These are phyloP conservation scores for Gaeumannomyces sp. DNA, from an alignment of 2,329 filamentous ascomycete genomes.

Conservation along the genomic window DNA sequence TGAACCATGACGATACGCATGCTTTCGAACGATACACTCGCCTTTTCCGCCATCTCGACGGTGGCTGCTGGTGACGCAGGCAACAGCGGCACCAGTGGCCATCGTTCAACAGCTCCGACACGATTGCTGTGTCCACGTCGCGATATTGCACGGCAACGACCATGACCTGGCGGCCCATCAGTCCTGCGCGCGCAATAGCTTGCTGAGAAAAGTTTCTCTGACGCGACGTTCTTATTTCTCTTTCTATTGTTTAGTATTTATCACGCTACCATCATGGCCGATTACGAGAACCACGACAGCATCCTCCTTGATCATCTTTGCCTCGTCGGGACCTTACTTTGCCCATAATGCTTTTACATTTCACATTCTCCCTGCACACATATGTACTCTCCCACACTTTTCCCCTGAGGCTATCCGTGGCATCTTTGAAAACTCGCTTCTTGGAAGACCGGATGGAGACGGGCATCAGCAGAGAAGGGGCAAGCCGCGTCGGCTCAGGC, in stretches of 20 bases:
- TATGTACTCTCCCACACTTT: not conserved
- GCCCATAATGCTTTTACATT: not conserved
- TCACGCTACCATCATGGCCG: not conserved
- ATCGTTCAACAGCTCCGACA: not conserved
- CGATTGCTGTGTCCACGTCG: not conserved
- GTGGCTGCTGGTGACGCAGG: not conserved
- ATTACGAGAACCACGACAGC: conserved; percentile 3
- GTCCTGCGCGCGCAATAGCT: not conserved
- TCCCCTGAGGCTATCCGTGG: no score
- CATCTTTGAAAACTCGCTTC: not conserved
- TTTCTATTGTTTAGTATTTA: not conserved
- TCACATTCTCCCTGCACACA: not conserved
- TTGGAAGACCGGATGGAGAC: not conserved
- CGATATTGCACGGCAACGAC: not conserved
- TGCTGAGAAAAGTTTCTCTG: not conserved
- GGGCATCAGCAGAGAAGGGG: not conserved
- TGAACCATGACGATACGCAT: not conserved
- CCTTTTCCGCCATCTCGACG: not conserved
- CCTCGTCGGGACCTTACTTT: not conserved
- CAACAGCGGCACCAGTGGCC: no score
- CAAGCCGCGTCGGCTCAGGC: not conserved
- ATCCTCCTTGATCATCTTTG: not conserved
- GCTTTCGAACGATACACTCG: not conserved
- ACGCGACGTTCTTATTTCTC: not conserved
- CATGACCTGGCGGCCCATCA: not conserved